Evolutionary conservation across 2,329 filamentous ascomycete genomes (phyloP), one percentile per base, ranked within the genome.

Genomic region (Botrytis fabae): DNA sequence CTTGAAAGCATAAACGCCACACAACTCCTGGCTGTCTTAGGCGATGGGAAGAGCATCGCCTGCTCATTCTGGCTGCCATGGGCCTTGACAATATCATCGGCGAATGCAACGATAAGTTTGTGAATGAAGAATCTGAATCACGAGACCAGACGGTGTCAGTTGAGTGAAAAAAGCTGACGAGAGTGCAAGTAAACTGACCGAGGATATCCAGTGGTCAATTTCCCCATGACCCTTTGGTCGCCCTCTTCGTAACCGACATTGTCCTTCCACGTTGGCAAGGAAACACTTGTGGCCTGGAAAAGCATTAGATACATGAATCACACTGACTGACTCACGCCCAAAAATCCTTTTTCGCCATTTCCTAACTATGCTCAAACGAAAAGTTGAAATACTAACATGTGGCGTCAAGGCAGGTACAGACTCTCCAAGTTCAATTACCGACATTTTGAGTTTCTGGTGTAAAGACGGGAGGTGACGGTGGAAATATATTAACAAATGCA

Each of bases 181-280:
- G 46, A 48, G 42, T 60, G 10, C n/a, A 44, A 20, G 38, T 57
- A 48, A 59, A 66, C 73, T 73, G 82, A 93, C 91, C 92, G 89
- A 74, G 96, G 96, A 82, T 99, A 99, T 51, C 96, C 96, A 62
- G 93, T 97, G 76, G 89, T 87, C 94, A 99, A 92, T 80, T 91
- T 92, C 75, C 87, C 88, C 28, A 96, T 76, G n/a, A 99, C 93
- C 91, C 93, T 96, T 73, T 91, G 85, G 81, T 97, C 88, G 69
- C 94, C 95, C 82, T 99, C 94, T 82, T 99, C 96, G 80, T 99
- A 99, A 59, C 90, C 95, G 57, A 99, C 86, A 79, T 97, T 98
- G 76, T 94, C 87, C 77, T 87, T 87, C 96, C 96, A 99, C 83
- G 94, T 97, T 57, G 96, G 96, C 40, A 99, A 85, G 25, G 96